Conservation (phyloP, 345 rosid genomes). For the Ceriops tagal region DNA sequence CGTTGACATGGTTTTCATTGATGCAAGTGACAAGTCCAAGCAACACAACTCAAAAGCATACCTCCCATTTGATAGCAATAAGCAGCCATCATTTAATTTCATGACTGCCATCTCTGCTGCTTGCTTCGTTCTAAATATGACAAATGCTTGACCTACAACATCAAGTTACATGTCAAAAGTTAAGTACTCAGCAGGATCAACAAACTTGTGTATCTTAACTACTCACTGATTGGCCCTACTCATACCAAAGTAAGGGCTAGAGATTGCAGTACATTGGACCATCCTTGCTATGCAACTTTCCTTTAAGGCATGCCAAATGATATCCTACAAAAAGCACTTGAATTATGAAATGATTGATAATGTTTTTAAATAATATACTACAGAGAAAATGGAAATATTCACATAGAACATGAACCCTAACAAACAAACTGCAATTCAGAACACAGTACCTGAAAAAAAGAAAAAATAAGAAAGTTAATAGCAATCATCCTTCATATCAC, state of each 20-base stretch:
- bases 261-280: conserved; percentile 42
- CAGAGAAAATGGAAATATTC: neutral
- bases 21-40: neutral
- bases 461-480: neutral
- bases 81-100: conserved; percentile 55
- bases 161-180: conserved; percentile 8
- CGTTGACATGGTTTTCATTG: neutral
- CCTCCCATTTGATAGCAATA: conserved; percentile 78
- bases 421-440: neutral
- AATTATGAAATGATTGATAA: neutral
- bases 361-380: too few species aligned
- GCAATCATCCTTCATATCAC: neutral
- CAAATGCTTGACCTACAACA: conserved; percentile 69
- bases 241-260: conserved; percentile 60
- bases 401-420: neutral
- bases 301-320: conserved; percentile 56
- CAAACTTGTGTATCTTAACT: neutral
- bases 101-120: conserved; percentile 49
- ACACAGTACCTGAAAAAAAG: neutral
- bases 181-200: neutral
- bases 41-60: conserved; percentile 24
- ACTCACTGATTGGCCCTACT: neutral
- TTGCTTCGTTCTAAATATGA: conserved; percentile 60
- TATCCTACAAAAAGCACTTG: conserved; percentile 41
- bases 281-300: conserved; percentile 68